Evolutionary conservation across 2,329 filamentous ascomycete genomes (phyloP).

Genomic region (Coniochaeta pulveracea): DNA sequence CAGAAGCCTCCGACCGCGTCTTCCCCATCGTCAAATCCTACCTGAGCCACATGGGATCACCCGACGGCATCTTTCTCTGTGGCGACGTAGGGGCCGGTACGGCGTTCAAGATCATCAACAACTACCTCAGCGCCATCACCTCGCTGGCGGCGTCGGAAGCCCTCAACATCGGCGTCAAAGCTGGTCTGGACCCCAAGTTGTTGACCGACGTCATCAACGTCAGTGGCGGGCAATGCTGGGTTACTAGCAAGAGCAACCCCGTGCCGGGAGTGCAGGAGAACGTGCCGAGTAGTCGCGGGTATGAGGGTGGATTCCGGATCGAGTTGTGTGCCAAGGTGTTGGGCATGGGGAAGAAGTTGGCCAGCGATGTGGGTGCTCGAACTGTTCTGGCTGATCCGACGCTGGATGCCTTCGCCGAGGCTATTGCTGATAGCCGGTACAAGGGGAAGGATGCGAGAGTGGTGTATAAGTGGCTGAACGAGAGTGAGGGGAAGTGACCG

Average conservation of each 20-base stretch:
- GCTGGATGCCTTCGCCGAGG: constrained; percentile 15
- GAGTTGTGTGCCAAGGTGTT: constrained; percentile 19
- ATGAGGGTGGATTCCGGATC: constrained; percentile 20
- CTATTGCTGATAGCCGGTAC: constrained; percentile 17
- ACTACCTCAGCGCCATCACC: constrained; percentile 60
- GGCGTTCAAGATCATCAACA: constrained; percentile 63
- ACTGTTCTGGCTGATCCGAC: constrained; percentile 17
- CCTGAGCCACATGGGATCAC: constrained; percentile 43
- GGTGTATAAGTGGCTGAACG: constrained; percentile 20
- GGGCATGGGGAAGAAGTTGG: constrained; percentile 16
- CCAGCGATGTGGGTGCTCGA: constrained; percentile 15
- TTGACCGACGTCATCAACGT: constrained; percentile 60
- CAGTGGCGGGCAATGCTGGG: constrained; percentile 41
- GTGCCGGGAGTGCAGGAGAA: constrained; percentile 18
- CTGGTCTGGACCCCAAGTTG: constrained; percentile 25
- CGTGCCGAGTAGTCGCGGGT: constrained; percentile 17
- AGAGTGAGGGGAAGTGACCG: too few relatives aligned
- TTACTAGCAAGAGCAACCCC: constrained; percentile 19
- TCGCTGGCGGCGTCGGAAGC: constrained; percentile 36
- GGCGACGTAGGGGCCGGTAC: constrained; percentile 52
- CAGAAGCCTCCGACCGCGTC: constrained; percentile 29
- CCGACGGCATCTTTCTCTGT: constrained; percentile 44
- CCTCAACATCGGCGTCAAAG: constrained; percentile 24
- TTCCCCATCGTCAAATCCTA: constrained; percentile 44
- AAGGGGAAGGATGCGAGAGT: constrained; percentile 19